phyloP scores from a whole-genome alignment of 1,284 basidiomycete species.

The Exobasidium rhododendri region DNA sequence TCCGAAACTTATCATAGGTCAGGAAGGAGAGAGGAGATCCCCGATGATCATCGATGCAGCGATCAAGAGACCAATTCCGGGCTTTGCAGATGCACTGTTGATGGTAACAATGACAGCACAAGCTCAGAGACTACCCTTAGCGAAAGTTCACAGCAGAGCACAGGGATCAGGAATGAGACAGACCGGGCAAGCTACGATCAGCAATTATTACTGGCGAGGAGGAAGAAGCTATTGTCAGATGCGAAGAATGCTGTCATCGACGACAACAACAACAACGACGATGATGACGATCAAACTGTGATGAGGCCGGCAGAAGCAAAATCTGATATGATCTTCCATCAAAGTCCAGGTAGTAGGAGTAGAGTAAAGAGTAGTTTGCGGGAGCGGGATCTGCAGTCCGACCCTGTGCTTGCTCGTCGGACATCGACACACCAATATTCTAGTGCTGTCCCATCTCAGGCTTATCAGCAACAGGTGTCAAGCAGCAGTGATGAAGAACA shows the following conservation, averaged over 20 bases:
- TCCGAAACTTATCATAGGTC: neutral
- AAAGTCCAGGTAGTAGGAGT: no score
- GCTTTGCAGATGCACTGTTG: neutral
- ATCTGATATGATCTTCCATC: no score
- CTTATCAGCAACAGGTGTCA: no score
- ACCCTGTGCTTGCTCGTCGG: neutral
- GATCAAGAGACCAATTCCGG: constrained; percentile 5
- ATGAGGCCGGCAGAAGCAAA: no score
- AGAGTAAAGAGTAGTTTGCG: no score
- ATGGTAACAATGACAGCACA: neutral
- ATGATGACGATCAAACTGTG: no score
- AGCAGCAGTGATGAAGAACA: neutral
- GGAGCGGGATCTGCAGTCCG: neutral
- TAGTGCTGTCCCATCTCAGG: no score
- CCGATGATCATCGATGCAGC: constrained; percentile 10
- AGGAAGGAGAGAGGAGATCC: neutral
- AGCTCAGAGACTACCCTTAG: neutral
- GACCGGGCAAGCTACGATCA: neutral
- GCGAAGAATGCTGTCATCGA: no score
- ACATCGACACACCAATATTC: no score
- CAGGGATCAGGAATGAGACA: no score
- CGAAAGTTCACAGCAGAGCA: no score
- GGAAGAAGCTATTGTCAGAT: neutral
- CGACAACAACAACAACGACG: no score
- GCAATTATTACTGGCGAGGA: neutral